A percentile compares a stretch with the other conserved stretches of the same genome.
Conservation (phyloP, 306 rosid species). For the Vachellia collinsii region DNA sequence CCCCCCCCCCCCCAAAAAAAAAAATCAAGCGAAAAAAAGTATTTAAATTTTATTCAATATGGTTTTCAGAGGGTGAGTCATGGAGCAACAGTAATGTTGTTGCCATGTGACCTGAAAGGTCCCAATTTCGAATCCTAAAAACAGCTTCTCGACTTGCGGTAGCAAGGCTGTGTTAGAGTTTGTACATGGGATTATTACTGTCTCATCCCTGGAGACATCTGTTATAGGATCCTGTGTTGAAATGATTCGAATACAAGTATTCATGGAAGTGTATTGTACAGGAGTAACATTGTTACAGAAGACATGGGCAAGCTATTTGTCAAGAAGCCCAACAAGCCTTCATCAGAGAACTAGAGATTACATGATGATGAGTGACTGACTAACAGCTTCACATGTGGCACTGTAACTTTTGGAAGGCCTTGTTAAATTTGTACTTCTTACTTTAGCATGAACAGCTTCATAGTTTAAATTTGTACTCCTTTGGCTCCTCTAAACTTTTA, state of each 20-base stretch:
- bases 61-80: background rate
- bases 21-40: no score
- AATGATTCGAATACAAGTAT: background rate
- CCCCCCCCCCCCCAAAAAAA: background rate
- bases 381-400: constrained; percentile 27
- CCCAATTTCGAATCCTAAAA: no score
- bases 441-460: constrained; percentile 19
- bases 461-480: constrained; percentile 30
- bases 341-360: constrained; percentile 38
- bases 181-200: background rate
- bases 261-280: constrained; percentile 48
- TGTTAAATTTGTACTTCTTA: constrained; percentile 41
- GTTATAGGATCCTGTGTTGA: constrained; percentile 5
- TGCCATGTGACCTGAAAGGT: no score
- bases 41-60: background rate
- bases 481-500: constrained; percentile 20
- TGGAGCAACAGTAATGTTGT: no score
- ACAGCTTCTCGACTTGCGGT: no score
- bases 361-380: constrained; percentile 33
- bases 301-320: constrained; percentile 90
- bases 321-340: constrained; percentile 55
- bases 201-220: constrained; percentile 16
- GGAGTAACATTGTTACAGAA: constrained; percentile 93
- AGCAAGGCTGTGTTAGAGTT: no score
- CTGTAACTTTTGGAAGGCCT: constrained; percentile 25